Base-by-base conservation (phyloP, 192 early-diverging fungal species). In the Cetraspora pellucida region DNA sequence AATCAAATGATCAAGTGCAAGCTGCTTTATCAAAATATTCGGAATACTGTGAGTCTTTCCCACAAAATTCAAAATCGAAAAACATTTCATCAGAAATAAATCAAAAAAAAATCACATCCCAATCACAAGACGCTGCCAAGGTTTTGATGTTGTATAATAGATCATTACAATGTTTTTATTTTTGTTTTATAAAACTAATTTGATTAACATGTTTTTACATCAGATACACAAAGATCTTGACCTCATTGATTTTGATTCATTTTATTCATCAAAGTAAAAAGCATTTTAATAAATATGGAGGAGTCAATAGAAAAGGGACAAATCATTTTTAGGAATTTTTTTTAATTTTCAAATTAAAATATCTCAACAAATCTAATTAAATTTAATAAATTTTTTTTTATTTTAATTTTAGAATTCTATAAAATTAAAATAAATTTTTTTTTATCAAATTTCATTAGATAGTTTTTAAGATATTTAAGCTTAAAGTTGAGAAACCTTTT, bases 231-330 rank as follows among this genome's bases (percentile, higher is more conserved):
- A 70, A 50, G 49, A 70, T 30, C 52, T 54, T 54, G n/a, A 72
- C 9, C 50, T 72, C 3, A 72, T 72, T 43, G 70, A 72, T 72
- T 72, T 72, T 43, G 70, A 72, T 72, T 30, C 70, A 23, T 70
- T 70, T 70, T 44, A 30, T 44, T 16, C 63, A 7, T 37, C 37
- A 37, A 37, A 7, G 37, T 37, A 37, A 37, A 37, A 37, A n/a
- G n/a, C 37, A 37, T 37, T 6, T 37, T 37, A 37, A 37, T 37
- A 37, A 6, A n/a, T n/a, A n/a, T n/a, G n/a, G n/a, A n/a, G n/a
- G n/a, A n/a, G n/a, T n/a, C n/a, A n/a, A n/a, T n/a, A n/a, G n/a
- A n/a, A n/a, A n/a, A n/a, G n/a, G n/a, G n/a, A n/a, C n/a, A n/a
- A n/a, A n/a, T n/a, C n/a, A n/a, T n/a, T n/a, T n/a, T n/a, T n/a